phyloP scores from a whole-genome alignment of 495 filamentous ascomycete genomes.

The Neurospora africana region DNA sequence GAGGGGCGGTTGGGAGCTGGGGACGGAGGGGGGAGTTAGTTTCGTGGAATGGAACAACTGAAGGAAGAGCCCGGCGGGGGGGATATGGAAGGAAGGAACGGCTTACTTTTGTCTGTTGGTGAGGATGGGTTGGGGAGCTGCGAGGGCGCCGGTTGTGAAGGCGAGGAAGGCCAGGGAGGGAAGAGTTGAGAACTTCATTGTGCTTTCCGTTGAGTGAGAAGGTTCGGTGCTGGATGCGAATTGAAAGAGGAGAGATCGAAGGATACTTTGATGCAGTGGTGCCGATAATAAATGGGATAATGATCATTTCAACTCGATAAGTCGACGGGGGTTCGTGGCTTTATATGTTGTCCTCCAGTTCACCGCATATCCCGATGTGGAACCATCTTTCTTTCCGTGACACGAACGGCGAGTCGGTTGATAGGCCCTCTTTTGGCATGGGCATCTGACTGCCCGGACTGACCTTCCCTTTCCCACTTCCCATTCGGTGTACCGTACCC shows the following conservation, averaged over 20 bases:
- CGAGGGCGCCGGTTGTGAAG: background rate
- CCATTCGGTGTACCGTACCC: background rate
- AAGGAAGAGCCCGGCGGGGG: no score
- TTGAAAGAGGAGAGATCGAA: background rate
- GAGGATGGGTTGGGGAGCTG: background rate
- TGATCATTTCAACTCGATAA: background rate
- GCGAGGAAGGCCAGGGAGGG: background rate
- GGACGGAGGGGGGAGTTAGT: background rate
- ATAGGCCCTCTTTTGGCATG: background rate
- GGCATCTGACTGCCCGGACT: background rate
- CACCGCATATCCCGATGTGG: background rate
- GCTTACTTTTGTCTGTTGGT: background rate
- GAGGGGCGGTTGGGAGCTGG: background rate
- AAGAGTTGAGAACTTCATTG: background rate
- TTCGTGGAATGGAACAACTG: background rate
- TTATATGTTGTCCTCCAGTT: background rate
- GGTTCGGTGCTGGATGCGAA: background rate
- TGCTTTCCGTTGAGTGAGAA: background rate
- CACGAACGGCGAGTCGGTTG: background rate
- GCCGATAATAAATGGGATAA: background rate
- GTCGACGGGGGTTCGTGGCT: background rate
- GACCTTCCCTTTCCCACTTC: background rate
- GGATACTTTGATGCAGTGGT: background rate
- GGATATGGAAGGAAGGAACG: background rate
- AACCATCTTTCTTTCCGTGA: background rate